Evolutionary conservation across 1,139 yeast genomes (phyloP), one percentile per base, ranked within the genome.

Genomic region (Lodderomyces parapsilosis): DNA sequence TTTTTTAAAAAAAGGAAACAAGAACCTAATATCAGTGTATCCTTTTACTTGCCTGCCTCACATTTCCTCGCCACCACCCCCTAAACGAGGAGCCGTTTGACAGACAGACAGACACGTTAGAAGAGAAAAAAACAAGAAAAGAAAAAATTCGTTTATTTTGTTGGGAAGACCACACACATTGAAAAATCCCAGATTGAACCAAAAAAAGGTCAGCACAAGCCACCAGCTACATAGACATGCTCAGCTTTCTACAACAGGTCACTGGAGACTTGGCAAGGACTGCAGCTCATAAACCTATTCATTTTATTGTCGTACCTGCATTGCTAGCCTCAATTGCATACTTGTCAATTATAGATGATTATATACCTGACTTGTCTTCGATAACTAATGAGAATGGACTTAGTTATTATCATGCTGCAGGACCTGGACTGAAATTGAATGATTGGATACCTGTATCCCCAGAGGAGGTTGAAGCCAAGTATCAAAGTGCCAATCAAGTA

Each of bases 221-320:
- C n/a, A n/a, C n/a, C n/a, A n/a, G n/a, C n/a, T n/a, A 17, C 23
- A 22, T 11, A 13, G 19, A 18, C 25, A 64, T 65, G 68, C 61
- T 65, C 49, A 55, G 58, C 41, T 51, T 59, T 27, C 48, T 71
- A 51, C 62, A 68, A 42, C 56, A 57, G 49, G 58, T 62, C 41
- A 67, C 72, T 33, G 59, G 74, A 45, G 62, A 66, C 38, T 55
- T 84, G 47, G 86, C 96, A 30, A 78, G 75, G 51, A 63, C 76
- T 35, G 81, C 93, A 40, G 95, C 96, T 17, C 81, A 80, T 51
- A 80, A 84, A 56, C 99, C 99, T 27, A 89, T 93, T 54, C 99
- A 93, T 63, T 80, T 91, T 47, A 82, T 93, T 47, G 81, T 90
- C 41, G 59, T 81, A 49, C 79, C 91, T 14, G 77, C 94, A 23